phyloP scores from a whole-genome alignment of 192 early-diverging fungal genomes.

The Phycomyces nitens region DNA sequence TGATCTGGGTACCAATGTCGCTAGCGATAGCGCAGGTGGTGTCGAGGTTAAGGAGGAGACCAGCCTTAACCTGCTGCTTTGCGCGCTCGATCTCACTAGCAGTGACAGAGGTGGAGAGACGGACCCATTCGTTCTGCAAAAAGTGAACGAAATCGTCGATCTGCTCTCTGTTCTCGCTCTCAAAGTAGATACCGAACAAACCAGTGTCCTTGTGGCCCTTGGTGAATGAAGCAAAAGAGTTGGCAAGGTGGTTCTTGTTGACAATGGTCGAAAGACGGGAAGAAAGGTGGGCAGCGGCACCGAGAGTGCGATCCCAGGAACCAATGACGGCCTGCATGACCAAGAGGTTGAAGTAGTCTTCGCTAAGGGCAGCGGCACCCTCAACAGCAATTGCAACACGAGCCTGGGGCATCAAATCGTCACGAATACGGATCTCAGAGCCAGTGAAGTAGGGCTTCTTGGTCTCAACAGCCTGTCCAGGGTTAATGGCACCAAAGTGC shows the following conservation, averaged over 20 bases:
- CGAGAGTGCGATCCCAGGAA: conserved; percentile 91
- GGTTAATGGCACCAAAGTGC: conserved; percentile 74
- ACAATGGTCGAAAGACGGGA: conserved; percentile 84
- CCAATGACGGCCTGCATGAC: conserved; percentile 92
- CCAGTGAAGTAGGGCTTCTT: conserved; percentile 79
- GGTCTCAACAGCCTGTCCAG: conserved; percentile 24
- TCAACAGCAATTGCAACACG: conserved; percentile 97
- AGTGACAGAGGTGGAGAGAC: conserved; percentile 80
- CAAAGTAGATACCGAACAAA: conserved; percentile 93
- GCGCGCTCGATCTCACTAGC: conserved; percentile 93
- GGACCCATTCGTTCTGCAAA: conserved; percentile 90
- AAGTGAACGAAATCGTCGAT: conserved; percentile 87
- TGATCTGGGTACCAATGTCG: conserved; percentile 94
- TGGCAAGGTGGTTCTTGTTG: conserved; percentile 81
- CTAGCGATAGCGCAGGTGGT: conserved; percentile 90
- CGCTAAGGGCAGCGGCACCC: conserved; percentile 88
- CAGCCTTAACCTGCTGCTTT: conserved; percentile 97
- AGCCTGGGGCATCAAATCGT: conserved; percentile 89
- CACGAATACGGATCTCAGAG: conserved; percentile 85
- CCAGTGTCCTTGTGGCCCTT: conserved; percentile 96
- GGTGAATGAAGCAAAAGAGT: conserved; percentile 98
- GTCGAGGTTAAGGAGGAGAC: conserved; percentile 84
- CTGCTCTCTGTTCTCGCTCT: conserved; percentile 73
- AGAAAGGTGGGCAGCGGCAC: conserved; percentile 81
- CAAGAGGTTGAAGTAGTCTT: conserved; percentile 92